Conservation (phyloP, 2,329 filamentous ascomycete genomes). For the Massarina eburnea region DNA sequence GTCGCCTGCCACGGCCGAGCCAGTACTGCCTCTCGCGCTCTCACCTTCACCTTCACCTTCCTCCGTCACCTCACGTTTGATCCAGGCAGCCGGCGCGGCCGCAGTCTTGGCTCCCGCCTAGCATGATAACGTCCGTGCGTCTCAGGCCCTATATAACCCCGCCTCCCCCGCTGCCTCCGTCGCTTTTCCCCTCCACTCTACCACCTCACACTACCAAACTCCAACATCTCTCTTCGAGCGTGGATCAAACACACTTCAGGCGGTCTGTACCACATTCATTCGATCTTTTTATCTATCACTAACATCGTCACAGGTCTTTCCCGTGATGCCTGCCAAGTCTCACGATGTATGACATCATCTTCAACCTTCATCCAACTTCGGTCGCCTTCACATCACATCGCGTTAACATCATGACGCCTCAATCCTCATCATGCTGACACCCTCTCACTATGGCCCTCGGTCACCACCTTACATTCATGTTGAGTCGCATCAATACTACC, state of each 20-base stretch:
- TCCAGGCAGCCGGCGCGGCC: background rate
- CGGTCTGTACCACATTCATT: background rate
- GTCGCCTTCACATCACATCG: background rate
- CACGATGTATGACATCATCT: conserved; percentile 15
- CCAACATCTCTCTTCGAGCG: background rate
- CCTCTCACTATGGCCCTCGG: conserved; percentile 1
- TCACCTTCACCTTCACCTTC: background rate
- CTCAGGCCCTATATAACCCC: background rate
- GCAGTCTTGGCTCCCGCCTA: background rate
- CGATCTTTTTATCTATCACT: background rate
- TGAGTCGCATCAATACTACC: conserved; percentile 1
- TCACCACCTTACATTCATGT: conserved; percentile 3
- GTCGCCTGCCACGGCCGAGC: too few species aligned
- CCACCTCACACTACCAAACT: background rate
- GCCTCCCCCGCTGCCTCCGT: background rate
- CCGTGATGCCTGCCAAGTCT: conserved; percentile 9
- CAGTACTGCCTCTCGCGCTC: background rate
- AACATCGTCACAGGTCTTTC: background rate
- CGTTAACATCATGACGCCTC: background rate
- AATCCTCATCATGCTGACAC: background rate
- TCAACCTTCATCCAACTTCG: background rate
- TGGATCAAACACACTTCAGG: background rate
- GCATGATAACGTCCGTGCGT: background rate
- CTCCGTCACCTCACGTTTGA: background rate
- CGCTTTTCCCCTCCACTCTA: background rate